Conservation (phyloP, 108 stramenopile genomes). For the Schizochytrium sp. region DNA sequence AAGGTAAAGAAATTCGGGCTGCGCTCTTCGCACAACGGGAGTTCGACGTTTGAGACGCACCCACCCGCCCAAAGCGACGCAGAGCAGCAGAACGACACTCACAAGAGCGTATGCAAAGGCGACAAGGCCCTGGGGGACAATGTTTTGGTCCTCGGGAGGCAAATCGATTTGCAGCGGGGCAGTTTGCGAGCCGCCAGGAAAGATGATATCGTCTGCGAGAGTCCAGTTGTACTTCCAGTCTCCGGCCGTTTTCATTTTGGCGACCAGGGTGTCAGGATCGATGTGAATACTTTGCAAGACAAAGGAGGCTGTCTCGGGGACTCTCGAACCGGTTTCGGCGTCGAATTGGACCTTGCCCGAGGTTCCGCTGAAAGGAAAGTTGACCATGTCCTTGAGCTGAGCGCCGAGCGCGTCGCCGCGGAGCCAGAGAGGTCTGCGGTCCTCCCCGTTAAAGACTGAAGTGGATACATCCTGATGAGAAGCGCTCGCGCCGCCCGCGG, state of each 20-base stretch:
- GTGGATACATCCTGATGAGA: neutral
- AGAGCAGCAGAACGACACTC: neutral
- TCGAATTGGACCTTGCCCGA: neutral
- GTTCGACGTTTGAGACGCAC: neutral
- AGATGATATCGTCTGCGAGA: neutral
- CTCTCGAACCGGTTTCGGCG: neutral
- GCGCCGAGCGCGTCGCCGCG: neutral
- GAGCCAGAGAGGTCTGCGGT: neutral
- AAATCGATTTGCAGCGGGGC: neutral
- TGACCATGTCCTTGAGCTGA: neutral
- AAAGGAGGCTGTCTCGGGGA: neutral
- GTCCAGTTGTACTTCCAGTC: neutral
- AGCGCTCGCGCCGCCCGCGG: neutral
- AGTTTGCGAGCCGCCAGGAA: neutral
- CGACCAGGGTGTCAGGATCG: neutral
- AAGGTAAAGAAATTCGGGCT: neutral
- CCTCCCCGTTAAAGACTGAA: neutral
- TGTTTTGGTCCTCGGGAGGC: neutral
- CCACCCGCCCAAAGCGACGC: neutral
- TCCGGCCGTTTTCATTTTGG: neutral
- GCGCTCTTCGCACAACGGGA: neutral
- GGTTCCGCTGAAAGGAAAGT: neutral
- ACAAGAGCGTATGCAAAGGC: neutral
- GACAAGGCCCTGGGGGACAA: neutral
- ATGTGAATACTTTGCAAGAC: neutral